phyloP scores from a whole-genome alignment of 768 basidiomycete species.

The Boletus pseudopeckii region DNA sequence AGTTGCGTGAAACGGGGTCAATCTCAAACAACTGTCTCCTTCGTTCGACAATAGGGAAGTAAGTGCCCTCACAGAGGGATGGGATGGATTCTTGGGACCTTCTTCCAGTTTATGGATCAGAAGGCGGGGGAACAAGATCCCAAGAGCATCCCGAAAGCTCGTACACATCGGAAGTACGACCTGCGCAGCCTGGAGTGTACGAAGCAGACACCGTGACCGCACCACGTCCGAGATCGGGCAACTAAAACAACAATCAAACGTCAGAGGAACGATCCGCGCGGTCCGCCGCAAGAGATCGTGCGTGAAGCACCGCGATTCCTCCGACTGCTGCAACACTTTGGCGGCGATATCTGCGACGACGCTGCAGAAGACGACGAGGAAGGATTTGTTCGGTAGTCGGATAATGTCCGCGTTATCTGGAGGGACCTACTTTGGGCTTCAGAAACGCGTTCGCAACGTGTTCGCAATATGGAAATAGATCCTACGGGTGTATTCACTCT shows the following conservation, averaged over 20 bases:
- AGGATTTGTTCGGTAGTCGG: constrained; percentile 36
- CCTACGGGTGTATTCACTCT: constrained; percentile 35
- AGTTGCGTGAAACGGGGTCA: constrained; percentile 29
- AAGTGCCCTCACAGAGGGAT: constrained; percentile 13
- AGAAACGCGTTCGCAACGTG: constrained; percentile 6
- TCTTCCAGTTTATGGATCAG: constrained; percentile 41
- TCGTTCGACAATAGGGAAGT: constrained; percentile 23
- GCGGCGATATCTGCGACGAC: constrained; percentile 44
- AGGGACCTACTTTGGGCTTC: constrained; percentile 30
- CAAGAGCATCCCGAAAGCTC: constrained; percentile 31
- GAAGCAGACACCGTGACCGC: constrained; percentile 40
- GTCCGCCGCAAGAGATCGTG: constrained; percentile 44
- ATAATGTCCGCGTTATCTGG: constrained; percentile 35
- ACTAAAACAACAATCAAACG: constrained; percentile 43
- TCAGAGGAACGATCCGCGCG: constrained; percentile 36
- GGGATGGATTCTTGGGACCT: constrained; percentile 31
- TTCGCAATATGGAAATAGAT: not conserved
- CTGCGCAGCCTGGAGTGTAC: constrained; percentile 36
- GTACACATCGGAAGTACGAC: constrained; percentile 21
- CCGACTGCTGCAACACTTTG: constrained; percentile 39
- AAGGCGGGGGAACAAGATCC: constrained; percentile 26
- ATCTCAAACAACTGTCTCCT: constrained; percentile 28
- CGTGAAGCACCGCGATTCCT: constrained; percentile 49
- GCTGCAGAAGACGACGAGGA: constrained; percentile 46
- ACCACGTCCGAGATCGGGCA: constrained; percentile 32